Evolutionary conservation across 1,139 yeast genomes (phyloP).

Genomic region (Geotrichum histeridarum): DNA sequence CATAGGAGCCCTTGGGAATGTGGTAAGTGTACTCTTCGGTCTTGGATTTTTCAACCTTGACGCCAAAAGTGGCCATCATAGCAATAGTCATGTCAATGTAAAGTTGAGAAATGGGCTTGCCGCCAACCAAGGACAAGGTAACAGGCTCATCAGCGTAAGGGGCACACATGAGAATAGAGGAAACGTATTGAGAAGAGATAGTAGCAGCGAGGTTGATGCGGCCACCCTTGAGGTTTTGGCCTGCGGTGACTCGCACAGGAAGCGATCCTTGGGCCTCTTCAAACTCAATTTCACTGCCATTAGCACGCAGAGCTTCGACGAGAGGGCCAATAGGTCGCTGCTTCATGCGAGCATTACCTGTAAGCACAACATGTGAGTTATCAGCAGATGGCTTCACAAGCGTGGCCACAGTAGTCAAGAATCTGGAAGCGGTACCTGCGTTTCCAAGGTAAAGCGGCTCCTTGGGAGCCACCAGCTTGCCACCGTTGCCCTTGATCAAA

Average conservation of each 20-base stretch:
- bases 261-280: constrained; percentile 74
- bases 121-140: constrained; percentile 84
- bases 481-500: constrained; percentile 84
- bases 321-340: constrained; percentile 96
- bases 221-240: constrained; percentile 78
- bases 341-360: constrained; percentile 97
- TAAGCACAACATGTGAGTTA: constrained; percentile 53
- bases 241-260: constrained; percentile 71
- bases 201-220: constrained; percentile 92
- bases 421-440: constrained; percentile 97
- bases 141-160: constrained; percentile 91
- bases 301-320: constrained; percentile 79
- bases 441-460: constrained; percentile 81
- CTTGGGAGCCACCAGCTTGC: constrained; percentile 56
- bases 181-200: constrained; percentile 93
- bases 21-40: constrained; percentile 79
- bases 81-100: constrained; percentile 96
- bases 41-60: constrained; percentile 64
- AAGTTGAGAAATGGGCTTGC: constrained; percentile 92
- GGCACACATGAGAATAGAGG: constrained; percentile 94
- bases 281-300: constrained; percentile 73
- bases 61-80: constrained; percentile 90
- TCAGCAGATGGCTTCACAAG: constrained; percentile 49
- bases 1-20: constrained; percentile 78
- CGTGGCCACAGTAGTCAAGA: constrained; percentile 85